Evolutionary conservation across 257 asterid genomes (phyloP).

Genomic region (Rehmannia glutinosa): DNA sequence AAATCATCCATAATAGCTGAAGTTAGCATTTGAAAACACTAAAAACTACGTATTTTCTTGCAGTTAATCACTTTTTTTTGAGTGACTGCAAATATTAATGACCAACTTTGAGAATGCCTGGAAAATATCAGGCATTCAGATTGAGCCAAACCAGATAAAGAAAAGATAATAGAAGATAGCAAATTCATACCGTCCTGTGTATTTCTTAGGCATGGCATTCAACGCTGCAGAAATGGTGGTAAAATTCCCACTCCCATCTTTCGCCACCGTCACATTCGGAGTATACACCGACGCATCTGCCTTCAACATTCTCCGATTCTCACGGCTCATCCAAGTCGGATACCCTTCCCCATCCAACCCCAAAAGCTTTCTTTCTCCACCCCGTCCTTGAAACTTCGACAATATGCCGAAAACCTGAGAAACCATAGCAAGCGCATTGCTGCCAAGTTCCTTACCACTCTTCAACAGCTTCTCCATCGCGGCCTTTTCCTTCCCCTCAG

Average conservation of each 20-base stretch:
- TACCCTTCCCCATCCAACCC: conserved; percentile 12
- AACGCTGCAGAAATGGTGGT: conserved; percentile 58
- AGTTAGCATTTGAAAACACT: too few species aligned
- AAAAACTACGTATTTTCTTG: too few species aligned
- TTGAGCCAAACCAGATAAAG: too few species aligned
- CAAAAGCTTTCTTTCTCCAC: conserved; percentile 37
- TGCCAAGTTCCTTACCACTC: conserved; percentile 43
- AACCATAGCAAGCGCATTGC: conserved; percentile 69
- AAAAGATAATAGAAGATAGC: too few species aligned
- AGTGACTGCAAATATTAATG: too few species aligned
- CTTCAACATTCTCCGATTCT: conserved; percentile 48
- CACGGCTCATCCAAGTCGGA: conserved; percentile 54
- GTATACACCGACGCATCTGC: conserved; percentile 23
- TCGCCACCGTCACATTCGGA: conserved; percentile 68
- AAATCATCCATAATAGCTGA: too few species aligned
- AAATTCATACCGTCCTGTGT: conserved; percentile 64
- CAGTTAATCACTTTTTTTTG: too few species aligned
- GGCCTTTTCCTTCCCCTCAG: conserved; percentile 55
- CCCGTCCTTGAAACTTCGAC: not conserved
- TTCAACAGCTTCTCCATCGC: conserved; percentile 33
- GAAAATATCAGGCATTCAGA: too few species aligned
- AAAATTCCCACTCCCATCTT: conserved; percentile 69
- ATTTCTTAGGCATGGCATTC: conserved; percentile 53
- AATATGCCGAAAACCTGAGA: conserved; percentile 28
- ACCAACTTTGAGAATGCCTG: too few species aligned